These are phyloP conservation scores for Steccherinum ochraceum DNA, from an alignment of 768 basidiomycete species.

Conservation along the genomic window DNA sequence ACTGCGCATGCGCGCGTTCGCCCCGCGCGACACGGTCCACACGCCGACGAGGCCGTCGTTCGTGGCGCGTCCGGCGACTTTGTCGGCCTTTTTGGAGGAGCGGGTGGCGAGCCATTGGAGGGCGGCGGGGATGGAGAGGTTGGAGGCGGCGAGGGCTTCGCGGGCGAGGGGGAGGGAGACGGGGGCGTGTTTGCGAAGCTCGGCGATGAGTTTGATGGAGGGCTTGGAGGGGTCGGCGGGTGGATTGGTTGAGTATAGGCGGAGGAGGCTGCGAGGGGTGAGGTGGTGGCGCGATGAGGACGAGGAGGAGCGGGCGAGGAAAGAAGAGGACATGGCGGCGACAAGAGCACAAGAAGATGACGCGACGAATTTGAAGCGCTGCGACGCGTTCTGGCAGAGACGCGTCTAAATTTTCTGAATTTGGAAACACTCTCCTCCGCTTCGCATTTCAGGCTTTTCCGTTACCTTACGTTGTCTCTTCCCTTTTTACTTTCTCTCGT, in stretches of 20 bases:
- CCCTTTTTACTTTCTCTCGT: background rate
- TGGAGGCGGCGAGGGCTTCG: constrained; percentile 71
- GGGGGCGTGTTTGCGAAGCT: constrained; percentile 74
- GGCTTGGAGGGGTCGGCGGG: constrained; percentile 40
- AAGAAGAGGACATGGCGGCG: constrained; percentile 15
- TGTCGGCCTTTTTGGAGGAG: constrained; percentile 77
- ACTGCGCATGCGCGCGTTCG: constrained; percentile 28
- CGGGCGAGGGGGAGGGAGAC: constrained; percentile 86
- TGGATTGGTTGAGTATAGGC: constrained; percentile 55
- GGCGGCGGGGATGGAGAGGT: constrained; percentile 70
- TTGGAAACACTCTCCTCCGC: background rate
- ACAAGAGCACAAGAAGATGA: too few relatives aligned
- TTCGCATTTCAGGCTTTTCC: too few relatives aligned
- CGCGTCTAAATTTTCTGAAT: background rate
- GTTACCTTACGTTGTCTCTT: background rate
- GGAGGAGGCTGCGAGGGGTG: too few relatives aligned
- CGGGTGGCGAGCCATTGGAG: constrained; percentile 71
- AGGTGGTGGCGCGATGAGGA: constrained; percentile 1
- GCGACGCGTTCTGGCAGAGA: too few relatives aligned
- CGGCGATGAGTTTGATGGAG: constrained; percentile 72
- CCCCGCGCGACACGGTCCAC: constrained; percentile 64
- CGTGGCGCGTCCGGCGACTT: constrained; percentile 69
- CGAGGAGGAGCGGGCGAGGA: background rate
- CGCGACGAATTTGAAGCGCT: too few relatives aligned
- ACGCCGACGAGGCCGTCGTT: constrained; percentile 76